Conservation (phyloP, 306 rosid genomes). For the Quercus suber region DNA sequence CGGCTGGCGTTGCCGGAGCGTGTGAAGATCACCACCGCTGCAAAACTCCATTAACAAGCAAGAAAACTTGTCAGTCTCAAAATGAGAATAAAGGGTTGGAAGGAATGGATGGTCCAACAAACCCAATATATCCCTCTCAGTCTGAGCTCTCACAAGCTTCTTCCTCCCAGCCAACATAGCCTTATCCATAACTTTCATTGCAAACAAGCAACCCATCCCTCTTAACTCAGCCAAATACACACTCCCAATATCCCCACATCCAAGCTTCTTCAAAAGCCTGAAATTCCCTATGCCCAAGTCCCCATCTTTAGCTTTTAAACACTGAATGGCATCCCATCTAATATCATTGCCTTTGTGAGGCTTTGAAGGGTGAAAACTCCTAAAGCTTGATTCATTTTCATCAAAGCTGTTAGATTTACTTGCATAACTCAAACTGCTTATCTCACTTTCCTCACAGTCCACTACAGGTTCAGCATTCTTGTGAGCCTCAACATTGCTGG, state of each 20-base stretch:
- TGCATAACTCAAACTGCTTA: conserved; percentile 17
- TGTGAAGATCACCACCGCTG: conserved; percentile 61
- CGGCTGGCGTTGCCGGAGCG: conserved; percentile 56
- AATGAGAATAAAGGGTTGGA: conserved; percentile 62
- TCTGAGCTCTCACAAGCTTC: conserved; percentile 48
- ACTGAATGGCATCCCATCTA: conserved; percentile 52
- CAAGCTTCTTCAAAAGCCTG: conserved; percentile 63
- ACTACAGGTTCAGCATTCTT: conserved; percentile 12
- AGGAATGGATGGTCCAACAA: conserved; percentile 57
- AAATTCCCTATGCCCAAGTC: conserved; percentile 48
- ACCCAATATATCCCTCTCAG: conserved; percentile 53
- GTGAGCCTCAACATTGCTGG: conserved; percentile 14
- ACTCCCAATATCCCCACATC: conserved; percentile 60
- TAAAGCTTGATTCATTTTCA: conserved; percentile 17
- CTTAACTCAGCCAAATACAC: conserved; percentile 57
- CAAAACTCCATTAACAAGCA: conserved; percentile 69
- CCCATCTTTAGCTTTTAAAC: conserved; percentile 33
- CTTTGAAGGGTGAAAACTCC: conserved; percentile 41
- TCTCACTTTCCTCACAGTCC: conserved; percentile 27
- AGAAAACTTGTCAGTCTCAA: conserved; percentile 54
- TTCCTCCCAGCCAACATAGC: conserved; percentile 51
- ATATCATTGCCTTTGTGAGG: conserved; percentile 59
- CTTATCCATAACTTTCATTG: conserved; percentile 61
- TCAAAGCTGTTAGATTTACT: conserved; percentile 25
- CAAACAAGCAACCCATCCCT: conserved; percentile 43